Percentiles rank a stretch among this genome's conserved stretches.
These are phyloP conservation scores for Paspalum notatum DNA, from an alignment of 176 grass and related monocot species.

Conservation along the genomic window DNA sequence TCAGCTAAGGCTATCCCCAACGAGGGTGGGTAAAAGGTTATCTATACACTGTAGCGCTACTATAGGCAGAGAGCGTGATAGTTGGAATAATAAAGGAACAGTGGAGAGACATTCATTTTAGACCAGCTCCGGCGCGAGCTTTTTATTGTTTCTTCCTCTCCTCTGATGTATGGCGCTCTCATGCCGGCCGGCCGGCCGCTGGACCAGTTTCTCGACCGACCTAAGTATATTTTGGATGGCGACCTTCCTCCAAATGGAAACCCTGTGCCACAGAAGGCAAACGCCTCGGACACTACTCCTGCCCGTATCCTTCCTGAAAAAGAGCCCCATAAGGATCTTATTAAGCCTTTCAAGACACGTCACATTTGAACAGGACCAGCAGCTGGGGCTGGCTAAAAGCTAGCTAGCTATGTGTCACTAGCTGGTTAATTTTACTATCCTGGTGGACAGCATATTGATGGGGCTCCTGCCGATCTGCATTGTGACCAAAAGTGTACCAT, in stretches of 20 bases:
- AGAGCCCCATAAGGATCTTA: slow-evolving; percentile 5
- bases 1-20: slow-evolving; percentile 31
- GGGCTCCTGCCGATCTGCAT: neutral
- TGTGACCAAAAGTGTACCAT: neutral
- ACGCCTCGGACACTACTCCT: slow-evolving; percentile 21
- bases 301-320: slow-evolving; percentile 37
- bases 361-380: slow-evolving; percentile 13
- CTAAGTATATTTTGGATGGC: slow-evolving; percentile 57
- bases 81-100: no score
- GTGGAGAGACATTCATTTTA: no score
- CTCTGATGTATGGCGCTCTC: slow-evolving; percentile 34
- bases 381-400: neutral
- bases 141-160: neutral
- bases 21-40: no score
- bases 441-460: neutral
- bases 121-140: no score
- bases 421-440: neutral
- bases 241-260: slow-evolving; percentile 78
- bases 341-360: slow-evolving; percentile 49
- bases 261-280: slow-evolving; percentile 49
- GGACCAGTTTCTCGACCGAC: slow-evolving; percentile 55
- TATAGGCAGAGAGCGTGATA: no score
- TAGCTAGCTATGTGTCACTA: neutral
- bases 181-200: neutral
- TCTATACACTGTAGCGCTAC: no score